Conservation (phyloP, 2,329 filamentous ascomycete genomes). For the Colletotrichum kahawae region DNA sequence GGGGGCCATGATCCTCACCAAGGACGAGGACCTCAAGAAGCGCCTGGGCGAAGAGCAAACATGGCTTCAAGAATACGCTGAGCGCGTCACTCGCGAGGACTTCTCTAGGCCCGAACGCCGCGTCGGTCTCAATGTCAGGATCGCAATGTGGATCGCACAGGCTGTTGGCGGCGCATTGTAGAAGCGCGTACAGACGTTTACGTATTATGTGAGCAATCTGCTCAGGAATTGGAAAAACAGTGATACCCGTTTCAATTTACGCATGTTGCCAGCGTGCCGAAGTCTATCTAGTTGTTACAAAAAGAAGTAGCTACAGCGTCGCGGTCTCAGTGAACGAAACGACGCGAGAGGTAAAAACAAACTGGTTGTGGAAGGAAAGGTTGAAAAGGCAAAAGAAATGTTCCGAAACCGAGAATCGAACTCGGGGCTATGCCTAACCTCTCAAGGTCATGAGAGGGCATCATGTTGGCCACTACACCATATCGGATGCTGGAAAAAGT, state of each 20-base stretch:
- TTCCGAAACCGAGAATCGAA: slow-evolving; percentile 22
- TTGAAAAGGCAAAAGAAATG: neutral
- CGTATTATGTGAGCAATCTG: neutral
- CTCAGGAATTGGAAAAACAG: neutral
- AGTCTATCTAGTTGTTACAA: neutral
- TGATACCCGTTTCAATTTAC: neutral
- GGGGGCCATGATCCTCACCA: slow-evolving; percentile 84
- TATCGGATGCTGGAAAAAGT: neutral
- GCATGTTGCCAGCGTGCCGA: neutral
- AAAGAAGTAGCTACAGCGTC: neutral
- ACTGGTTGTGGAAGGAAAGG: neutral
- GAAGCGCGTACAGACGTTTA: neutral
- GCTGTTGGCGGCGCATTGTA: slow-evolving; percentile 87
- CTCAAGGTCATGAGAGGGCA: slow-evolving; percentile 6
- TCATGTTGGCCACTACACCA: slow-evolving; percentile 23
- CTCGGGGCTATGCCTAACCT: slow-evolving; percentile 20
- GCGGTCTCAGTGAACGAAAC: neutral
- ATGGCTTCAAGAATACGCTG: slow-evolving; percentile 79
- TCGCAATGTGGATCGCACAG: slow-evolving; percentile 94
- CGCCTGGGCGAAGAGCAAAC: slow-evolving; percentile 80
- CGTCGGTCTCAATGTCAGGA: slow-evolving; percentile 81
- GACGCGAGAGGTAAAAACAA: neutral
- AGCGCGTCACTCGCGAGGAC: slow-evolving; percentile 73
- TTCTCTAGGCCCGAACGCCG: slow-evolving; percentile 81
- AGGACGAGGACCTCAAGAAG: slow-evolving; percentile 72